Evolutionary conservation across 140 eudicot genomes (phyloP).

Genomic region (Anethum foeniculum): DNA sequence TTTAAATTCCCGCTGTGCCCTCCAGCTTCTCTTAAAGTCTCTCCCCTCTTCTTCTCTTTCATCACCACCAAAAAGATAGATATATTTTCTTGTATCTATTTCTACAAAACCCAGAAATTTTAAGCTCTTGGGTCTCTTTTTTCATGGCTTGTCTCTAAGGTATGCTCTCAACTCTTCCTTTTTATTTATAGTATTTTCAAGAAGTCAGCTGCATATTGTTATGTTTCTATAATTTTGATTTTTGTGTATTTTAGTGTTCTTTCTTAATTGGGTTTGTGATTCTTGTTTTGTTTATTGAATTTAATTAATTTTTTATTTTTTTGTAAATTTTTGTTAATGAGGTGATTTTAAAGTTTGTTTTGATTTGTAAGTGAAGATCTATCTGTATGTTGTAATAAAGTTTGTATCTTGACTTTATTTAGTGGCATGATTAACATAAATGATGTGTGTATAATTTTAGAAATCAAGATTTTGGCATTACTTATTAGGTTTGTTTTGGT

Average conservation of each 20-base stretch:
- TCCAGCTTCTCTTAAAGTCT: conserved; percentile 8
- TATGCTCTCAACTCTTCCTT: conserved; percentile 17
- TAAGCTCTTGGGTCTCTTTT: conserved; percentile 8
- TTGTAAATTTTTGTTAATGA: background rate
- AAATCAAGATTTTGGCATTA: conserved; percentile 12
- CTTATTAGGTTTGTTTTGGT: conserved; percentile 11
- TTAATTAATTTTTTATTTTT: background rate
- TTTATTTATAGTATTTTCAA: background rate
- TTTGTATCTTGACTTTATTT: conserved; percentile 4
- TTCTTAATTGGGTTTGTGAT: conserved; percentile 22
- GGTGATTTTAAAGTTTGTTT: background rate
- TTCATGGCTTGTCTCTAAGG: conserved; percentile 48
- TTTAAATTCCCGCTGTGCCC: conserved; percentile 29
- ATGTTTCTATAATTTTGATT: background rate
- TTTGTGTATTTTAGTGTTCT: conserved; percentile 10
- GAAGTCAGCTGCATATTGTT: conserved; percentile 29
- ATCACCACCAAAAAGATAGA: conserved; percentile 18
- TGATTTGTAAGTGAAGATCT: conserved; percentile 13
- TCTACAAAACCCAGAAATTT: conserved; percentile 14
- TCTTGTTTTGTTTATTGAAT: conserved; percentile 9
- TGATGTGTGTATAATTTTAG: conserved; percentile 1
- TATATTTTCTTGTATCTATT: conserved; percentile 1
- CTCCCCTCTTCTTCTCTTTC: conserved; percentile 12
- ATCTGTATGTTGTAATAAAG: background rate
- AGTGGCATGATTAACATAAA: conserved; percentile 7